Evolutionary conservation across 2,329 filamentous ascomycete species (phyloP).

Genomic region (Colletotrichum sp.): DNA sequence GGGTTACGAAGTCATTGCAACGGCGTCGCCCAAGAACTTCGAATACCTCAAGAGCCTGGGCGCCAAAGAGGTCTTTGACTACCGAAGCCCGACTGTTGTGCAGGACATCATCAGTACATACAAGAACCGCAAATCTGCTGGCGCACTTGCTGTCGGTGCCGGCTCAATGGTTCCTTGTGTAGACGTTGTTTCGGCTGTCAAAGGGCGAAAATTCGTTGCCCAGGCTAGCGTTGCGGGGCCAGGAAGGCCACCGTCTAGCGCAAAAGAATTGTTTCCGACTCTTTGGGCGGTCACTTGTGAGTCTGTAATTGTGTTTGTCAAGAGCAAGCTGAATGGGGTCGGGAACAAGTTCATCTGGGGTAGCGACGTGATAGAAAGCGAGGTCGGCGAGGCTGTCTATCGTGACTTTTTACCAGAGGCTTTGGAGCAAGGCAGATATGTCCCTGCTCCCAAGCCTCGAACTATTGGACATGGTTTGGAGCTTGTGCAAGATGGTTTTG

Average conservation of each 20-base stretch:
- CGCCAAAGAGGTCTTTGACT: constrained; percentile 48
- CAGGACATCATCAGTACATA: constrained; percentile 36
- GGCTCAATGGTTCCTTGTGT: neutral
- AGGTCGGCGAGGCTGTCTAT: constrained; percentile 28
- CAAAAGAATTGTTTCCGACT: neutral
- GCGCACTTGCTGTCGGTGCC: constrained; percentile 15
- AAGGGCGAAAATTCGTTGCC: constrained; percentile 5
- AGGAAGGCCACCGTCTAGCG: neutral
- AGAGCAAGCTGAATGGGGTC: constrained; percentile 32
- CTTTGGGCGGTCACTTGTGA: neutral
- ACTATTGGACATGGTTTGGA: constrained; percentile 30
- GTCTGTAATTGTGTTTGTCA: constrained; percentile 3
- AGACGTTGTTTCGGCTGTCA: neutral
- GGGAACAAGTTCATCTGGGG: constrained; percentile 36
- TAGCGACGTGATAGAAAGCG: constrained; percentile 19
- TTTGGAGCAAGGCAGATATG: constrained; percentile 23
- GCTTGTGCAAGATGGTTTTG: constrained; percentile 25
- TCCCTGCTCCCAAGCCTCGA: constrained; percentile 24
- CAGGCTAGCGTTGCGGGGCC: neutral
- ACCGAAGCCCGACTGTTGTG: constrained; percentile 36
- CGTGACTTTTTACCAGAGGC: constrained; percentile 27
- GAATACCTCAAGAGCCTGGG: constrained; percentile 47
- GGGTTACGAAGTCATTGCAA: constrained; percentile 50
- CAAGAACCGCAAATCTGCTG: constrained; percentile 23
- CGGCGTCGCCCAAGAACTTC: constrained; percentile 47